Conservation (phyloP, 495 filamentous ascomycete genomes). For the Corynascus novoguineensis region DNA sequence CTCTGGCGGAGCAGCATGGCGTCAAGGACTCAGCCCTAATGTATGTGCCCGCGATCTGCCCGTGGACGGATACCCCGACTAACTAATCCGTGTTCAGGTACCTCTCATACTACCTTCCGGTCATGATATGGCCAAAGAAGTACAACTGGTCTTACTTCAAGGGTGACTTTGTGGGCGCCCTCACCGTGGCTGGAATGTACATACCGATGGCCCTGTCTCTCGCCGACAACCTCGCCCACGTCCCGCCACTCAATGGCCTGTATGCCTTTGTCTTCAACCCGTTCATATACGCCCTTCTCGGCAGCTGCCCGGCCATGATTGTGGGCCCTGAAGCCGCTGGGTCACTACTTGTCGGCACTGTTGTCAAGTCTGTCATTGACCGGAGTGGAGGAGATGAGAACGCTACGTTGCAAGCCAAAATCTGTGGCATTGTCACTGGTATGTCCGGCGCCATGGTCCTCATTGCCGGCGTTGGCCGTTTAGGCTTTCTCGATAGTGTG, state of each 20-base stretch:
- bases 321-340: constrained; percentile 94
- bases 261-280: constrained; percentile 93
- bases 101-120: constrained; percentile 87
- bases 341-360: constrained; percentile 79
- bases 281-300: constrained; percentile 79
- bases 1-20: constrained; percentile 56
- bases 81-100: constrained; percentile 54
- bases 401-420: constrained; percentile 61
- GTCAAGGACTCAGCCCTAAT: constrained; percentile 52
- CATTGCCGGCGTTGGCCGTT: constrained; percentile 68
- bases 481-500: constrained; percentile 95
- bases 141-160: constrained; percentile 75
- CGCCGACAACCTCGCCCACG: constrained; percentile 88
- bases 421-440: constrained; percentile 85
- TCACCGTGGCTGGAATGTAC: constrained; percentile 95
- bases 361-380: constrained; percentile 72
- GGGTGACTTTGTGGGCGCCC: constrained; percentile 78
- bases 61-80: neutral
- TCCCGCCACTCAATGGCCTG: constrained; percentile 90
- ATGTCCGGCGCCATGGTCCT: constrained; percentile 85
- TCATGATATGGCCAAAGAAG: constrained; percentile 78
- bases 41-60: constrained; percentile 35
- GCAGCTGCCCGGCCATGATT: constrained; percentile 88
- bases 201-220: constrained; percentile 94
- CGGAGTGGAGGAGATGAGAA: constrained; percentile 64